Conservation (phyloP, 1,284 basidiomycete genomes). For the Cutaneotrichosporon sp. region DNA sequence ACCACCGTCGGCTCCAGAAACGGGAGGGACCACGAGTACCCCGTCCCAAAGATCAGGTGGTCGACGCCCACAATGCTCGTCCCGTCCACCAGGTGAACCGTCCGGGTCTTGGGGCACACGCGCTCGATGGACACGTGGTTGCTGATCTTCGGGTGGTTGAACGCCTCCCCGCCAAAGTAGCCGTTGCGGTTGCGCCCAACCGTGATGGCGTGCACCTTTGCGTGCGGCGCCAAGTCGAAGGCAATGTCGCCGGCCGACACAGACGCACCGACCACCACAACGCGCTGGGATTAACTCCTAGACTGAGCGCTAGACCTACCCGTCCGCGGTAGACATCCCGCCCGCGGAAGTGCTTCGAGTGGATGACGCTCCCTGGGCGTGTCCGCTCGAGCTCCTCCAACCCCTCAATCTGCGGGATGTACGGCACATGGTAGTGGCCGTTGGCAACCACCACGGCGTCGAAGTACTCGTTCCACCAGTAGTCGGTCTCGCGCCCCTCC, state of each 20-base stretch:
- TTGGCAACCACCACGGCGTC: constrained; percentile 58
- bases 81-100: constrained; percentile 11
- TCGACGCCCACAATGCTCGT: constrained; percentile 13
- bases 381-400: constrained; percentile 51
- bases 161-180: constrained; percentile 18
- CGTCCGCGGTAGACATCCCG: constrained; percentile 1
- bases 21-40: constrained; percentile 16
- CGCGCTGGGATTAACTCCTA: constrained; percentile 6
- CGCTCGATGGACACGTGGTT: constrained; percentile 10
- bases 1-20: constrained; percentile 29
- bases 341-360: constrained; percentile 32
- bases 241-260: constrained; percentile 18
- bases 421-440: constrained; percentile 58
- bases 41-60: constrained; percentile 20
- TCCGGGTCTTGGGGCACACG: constrained; percentile 6
- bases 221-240: constrained; percentile 10
- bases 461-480: constrained; percentile 50
- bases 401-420: constrained; percentile 55
- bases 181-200: constrained; percentile 13
- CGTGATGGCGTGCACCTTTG: constrained; percentile 10
- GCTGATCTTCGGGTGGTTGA: constrained; percentile 13
- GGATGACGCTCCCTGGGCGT: constrained; percentile 53
- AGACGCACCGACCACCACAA: constrained; percentile 16
- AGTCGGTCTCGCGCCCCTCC: constrained; percentile 51
- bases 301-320: background rate